phyloP scores from a whole-genome alignment of 495 filamentous ascomycete species.

The Tuber indicum region DNA sequence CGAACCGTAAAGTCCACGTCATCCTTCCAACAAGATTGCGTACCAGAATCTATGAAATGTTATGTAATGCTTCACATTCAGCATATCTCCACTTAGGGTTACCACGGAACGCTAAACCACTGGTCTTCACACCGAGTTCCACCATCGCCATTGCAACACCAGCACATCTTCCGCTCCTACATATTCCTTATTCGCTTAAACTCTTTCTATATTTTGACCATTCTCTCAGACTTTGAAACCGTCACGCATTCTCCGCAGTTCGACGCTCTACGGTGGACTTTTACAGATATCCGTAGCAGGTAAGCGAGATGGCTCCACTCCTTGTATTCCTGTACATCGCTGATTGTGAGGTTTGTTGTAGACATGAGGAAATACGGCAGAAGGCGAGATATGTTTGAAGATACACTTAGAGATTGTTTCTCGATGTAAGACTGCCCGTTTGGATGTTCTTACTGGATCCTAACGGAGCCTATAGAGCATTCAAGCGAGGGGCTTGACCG shows the following conservation, averaged over 20 bases:
- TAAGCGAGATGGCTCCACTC: conserved; percentile 18
- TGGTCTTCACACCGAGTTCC: background rate
- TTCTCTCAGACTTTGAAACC: conserved; percentile 7
- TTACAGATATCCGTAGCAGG: conserved; percentile 41
- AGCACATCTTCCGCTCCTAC: background rate
- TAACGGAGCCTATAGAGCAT: conserved; percentile 49
- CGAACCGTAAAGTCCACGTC: no score
- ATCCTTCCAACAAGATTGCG: background rate
- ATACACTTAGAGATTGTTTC: conserved; percentile 38
- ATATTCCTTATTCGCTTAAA: background rate
- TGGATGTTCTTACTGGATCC: background rate
- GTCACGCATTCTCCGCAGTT: conserved; percentile 35
- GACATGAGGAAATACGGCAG: conserved; percentile 43
- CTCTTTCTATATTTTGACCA: background rate
- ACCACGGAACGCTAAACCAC: background rate
- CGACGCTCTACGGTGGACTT: conserved; percentile 37
- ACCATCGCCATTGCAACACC: background rate
- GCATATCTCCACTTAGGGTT: background rate
- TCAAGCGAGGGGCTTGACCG: conserved; percentile 57
- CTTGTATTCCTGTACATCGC: background rate
- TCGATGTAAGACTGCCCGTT: conserved; percentile 26
- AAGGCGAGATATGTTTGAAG: conserved; percentile 41
- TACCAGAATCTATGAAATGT: background rate
- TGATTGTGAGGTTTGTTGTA: conserved; percentile 23
- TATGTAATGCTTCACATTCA: background rate